These are phyloP conservation scores for Aspergillus saccharolyticus DNA, from an alignment of 495 filamentous ascomycete genomes.

Conservation along the genomic window DNA sequence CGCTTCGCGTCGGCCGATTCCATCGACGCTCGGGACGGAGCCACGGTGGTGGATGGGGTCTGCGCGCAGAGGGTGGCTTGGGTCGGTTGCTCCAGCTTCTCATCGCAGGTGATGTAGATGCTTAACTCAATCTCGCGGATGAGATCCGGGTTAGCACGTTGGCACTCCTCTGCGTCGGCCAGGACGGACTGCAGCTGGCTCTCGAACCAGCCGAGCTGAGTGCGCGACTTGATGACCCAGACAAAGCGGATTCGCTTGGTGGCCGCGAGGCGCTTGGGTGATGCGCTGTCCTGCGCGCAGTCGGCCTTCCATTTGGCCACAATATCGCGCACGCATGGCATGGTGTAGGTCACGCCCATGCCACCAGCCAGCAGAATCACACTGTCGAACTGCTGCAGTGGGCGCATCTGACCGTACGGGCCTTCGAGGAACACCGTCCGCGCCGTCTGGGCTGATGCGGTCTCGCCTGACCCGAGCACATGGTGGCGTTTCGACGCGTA, in stretches of 20 bases:
- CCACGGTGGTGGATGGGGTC: not conserved
- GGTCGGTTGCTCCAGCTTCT: slow-evolving; percentile 25
- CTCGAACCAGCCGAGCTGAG: slow-evolving; percentile 68
- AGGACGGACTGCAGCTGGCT: slow-evolving; percentile 53
- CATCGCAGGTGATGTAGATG: slow-evolving; percentile 60
- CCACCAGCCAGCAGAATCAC: slow-evolving; percentile 59
- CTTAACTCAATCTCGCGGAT: slow-evolving; percentile 47
- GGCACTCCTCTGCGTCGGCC: slow-evolving; percentile 42
- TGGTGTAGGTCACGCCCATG: slow-evolving; percentile 51
- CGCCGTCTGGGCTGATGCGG: slow-evolving; percentile 23
- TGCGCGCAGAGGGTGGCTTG: slow-evolving; percentile 6
- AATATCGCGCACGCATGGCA: slow-evolving; percentile 51
- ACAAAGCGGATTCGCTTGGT: slow-evolving; percentile 65
- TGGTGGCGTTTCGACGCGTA: slow-evolving; percentile 50
- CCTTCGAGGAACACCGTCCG: slow-evolving; percentile 40
- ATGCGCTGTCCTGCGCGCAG: slow-evolving; percentile 4
- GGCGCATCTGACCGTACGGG: slow-evolving; percentile 47
- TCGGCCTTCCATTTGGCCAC: slow-evolving; percentile 33
- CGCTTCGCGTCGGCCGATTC: not conserved
- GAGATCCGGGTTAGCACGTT: slow-evolving; percentile 21
- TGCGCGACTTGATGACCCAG: slow-evolving; percentile 64
- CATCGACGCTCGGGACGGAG: not conserved
- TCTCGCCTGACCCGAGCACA: slow-evolving; percentile 14
- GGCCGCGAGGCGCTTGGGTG: slow-evolving; percentile 31
- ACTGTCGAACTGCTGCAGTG: slow-evolving; percentile 52